These are phyloP conservation scores for Metroxylon sagu DNA, from an alignment of 176 grass and related monocot species.

Conservation along the genomic window DNA sequence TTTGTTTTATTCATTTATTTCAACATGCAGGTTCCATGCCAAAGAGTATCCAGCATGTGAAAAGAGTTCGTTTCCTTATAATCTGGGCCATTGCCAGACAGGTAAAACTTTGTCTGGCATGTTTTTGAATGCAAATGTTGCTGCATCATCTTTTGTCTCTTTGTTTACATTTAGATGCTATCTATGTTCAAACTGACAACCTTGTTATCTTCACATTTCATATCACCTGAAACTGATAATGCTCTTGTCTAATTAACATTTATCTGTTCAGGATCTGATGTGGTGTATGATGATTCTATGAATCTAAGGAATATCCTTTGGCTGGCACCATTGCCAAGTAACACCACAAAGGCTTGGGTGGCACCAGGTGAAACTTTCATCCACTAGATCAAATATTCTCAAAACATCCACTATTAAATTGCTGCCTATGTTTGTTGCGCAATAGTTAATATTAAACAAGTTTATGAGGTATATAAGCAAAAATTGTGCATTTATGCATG, in stretches of 20 bases:
- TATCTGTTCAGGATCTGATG: slow-evolving; percentile 43
- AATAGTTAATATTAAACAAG: not conserved
- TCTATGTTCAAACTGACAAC: not conserved
- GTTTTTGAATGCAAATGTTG: slow-evolving; percentile 3
- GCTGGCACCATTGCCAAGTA: slow-evolving; percentile 69
- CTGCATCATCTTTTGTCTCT: not conserved
- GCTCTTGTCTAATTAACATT: too few relatives aligned
- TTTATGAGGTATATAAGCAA: too few relatives aligned
- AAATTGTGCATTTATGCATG: too few relatives aligned
- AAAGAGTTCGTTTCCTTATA: slow-evolving; percentile 58
- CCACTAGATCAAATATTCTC: not conserved
- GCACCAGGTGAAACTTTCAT: slow-evolving; percentile 45
- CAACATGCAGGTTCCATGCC: slow-evolving; percentile 64
- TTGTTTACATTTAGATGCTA: slow-evolving; percentile 3
- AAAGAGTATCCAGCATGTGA: slow-evolving; percentile 88
- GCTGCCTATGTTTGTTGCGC: not conserved
- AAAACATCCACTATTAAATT: not conserved
- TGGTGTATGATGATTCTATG: slow-evolving; percentile 70
- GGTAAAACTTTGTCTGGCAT: slow-evolving; percentile 29
- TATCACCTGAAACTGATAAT: too few relatives aligned
- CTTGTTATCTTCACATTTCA: not conserved
- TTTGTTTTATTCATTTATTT: slow-evolving; percentile 1
- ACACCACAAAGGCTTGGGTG: slow-evolving; percentile 53
- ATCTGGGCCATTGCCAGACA: slow-evolving; percentile 79
- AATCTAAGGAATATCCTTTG: slow-evolving; percentile 91